Base-by-base conservation (phyloP, 352 stramenopile species). In the Saprolegnia parasitica region DNA sequence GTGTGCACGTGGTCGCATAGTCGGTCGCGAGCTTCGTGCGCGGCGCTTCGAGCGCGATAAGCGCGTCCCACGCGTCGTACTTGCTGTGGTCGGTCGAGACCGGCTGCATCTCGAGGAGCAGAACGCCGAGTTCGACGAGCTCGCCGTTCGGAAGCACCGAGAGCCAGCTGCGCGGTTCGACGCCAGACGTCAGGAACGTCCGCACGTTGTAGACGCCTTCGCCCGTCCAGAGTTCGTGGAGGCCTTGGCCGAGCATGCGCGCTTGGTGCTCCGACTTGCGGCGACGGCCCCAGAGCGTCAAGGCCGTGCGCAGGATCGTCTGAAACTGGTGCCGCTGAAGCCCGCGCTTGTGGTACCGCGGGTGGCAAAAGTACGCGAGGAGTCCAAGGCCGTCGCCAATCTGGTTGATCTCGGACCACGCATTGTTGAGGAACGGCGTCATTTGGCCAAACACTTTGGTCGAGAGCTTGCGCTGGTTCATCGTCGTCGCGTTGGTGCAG, bases 361-460 rank as follows among this genome's bases (percentile, higher is more conserved):
- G 56, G 56, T 65, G 56, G 18, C 56, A 65, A 65, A 65, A 65
- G 56, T 65, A 65, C 26, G 56, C 56, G 23, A 65, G 35, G 1
- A 65, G 35, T 18, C 50, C 47, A 8, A 65, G 37, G 23, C 56
- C 56, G 3, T 65, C 56, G 54, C 54, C 54, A 21, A 61, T 29
- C 37, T 65, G 47, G 37, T 65, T 39, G 56, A 65, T 32, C 13
- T 52, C 35, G 5, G 32, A 20, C 56, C 56, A 65, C 18, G 50
- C 32, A 21, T 65, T 39, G 56, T 65, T 65, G 56, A 65, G 47
- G 4, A 39, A 24, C 35, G 56, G 56, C 35, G 56, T 65, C 56
- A 65, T 65, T 24, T 65, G 56, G 9, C n/a, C 56, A 50, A 54
- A 65, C 15, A 52, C 13, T 2, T 65, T 65, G 56, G 56, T 65